Percentiles rank a stretch among this genome's conserved stretches.
phyloP scores from a whole-genome alignment of 2,329 filamentous ascomycete genomes.

The Penicillium sp. region DNA sequence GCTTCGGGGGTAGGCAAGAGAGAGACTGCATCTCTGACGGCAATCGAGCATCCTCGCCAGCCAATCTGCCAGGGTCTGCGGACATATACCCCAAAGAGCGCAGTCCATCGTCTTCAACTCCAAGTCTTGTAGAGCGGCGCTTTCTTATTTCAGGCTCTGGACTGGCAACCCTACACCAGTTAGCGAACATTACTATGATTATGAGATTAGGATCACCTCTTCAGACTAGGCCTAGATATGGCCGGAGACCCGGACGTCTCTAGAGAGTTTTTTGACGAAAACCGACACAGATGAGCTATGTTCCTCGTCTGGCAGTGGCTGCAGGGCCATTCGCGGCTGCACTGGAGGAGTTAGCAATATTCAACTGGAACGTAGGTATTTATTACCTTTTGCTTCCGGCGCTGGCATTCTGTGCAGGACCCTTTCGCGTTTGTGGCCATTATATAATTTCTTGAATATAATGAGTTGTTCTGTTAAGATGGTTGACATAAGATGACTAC shows the following conservation, averaged over 20 bases:
- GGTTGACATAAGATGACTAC: no score
- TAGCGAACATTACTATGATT: no score
- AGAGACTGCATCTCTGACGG: conserved; percentile 32
- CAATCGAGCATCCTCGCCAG: no score
- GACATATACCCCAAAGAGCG: conserved; percentile 19
- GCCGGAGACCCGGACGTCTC: background rate
- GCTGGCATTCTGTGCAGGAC: conserved; percentile 48
- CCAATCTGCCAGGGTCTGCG: no score
- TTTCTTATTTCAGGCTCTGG: background rate
- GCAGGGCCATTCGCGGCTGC: conserved; percentile 50
- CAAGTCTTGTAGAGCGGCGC: no score
- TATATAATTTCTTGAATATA: no score
- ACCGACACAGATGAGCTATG: conserved; percentile 48
- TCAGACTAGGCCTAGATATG: no score
- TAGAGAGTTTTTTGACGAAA: conserved; percentile 19
- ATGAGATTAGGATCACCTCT: background rate
- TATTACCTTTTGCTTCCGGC: conserved; percentile 50
- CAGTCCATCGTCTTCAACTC: background rate
- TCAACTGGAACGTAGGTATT: no score
- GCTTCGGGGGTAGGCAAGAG: conserved; percentile 32
- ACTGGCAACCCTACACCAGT: no score
- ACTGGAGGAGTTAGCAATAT: conserved; percentile 31
- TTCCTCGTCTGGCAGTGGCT: conserved; percentile 48
- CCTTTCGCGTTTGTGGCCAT: background rate
- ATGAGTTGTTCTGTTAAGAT: no score